Evolutionary conservation across 768 basidiomycete species (phyloP), one percentile per base, ranked within the genome.

Genomic region (Mycena galopus): DNA sequence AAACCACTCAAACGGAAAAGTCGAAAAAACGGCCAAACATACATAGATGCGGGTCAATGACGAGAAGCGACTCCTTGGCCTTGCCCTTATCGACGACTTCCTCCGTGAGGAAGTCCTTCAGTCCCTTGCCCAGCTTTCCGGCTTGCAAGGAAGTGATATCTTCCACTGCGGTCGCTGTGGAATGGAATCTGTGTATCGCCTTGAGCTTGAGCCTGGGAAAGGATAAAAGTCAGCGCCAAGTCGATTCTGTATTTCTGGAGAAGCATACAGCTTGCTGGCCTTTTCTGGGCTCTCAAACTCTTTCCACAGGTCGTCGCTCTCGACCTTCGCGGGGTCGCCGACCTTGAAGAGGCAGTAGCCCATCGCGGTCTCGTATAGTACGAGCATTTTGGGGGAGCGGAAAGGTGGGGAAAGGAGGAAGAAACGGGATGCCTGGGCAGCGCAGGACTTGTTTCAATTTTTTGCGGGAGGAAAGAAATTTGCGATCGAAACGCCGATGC

Each of bases 271-370:
- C 86, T 93, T 95, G 84, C 91, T 96, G 65, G 98, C 97, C 79
- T 87, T 88, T 84, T 97, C 96, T 51, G 97, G 96, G 59, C 91
- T 94, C 84, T 96, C 92, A 78, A 99, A 98, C 82, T 97, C 94
- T 84, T 93, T 92, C 90, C 93, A 94, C 59, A 98, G 83, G 83
- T 98, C 92, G 67, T 93, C 92, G 75, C 90, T 93, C 79, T 92
- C 90, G 64, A 97, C 85, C 86, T 97, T 98, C 66, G 93, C 94
- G 47, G 94, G 87, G 84, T 96, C 93, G 64, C 93, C 92, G 75
- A 97, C 88, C 84, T 98, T 98, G 92, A 99, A 98, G 65, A 99
- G 93, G 87, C 95, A 96, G 88, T 96, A 98, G 83, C 97, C 96
- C 83, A 97, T 90, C 47, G 96, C 90, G 2, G 96, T 96, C 86